Base-by-base conservation (phyloP, 345 rosid genomes). In the Tarenaya hassleriana region DNA sequence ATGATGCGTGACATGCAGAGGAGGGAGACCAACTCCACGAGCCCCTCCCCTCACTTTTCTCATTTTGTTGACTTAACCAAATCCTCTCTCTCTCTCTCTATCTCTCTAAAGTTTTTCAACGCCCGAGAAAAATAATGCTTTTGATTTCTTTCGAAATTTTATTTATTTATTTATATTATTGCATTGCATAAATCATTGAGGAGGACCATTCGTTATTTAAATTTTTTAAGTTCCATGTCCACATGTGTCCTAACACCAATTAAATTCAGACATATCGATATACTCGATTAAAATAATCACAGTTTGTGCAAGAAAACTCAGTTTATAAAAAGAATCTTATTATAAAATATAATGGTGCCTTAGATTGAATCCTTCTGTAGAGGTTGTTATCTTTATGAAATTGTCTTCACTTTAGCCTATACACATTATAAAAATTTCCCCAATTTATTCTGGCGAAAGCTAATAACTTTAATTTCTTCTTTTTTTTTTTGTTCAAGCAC, bases 1-100 rank as follows among this genome's bases (percentile, higher is more conserved):
- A 62, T 46, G 55, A 62, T 46, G 47, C 29, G 7, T 46, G 18
- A 46, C 49, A 46, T 54, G 67, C 55, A 47, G n/a, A n/a, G n/a
- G n/a, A 54, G 27, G 39, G 48, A 62, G 21, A 5, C 61, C 67
- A 62, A 62, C 61, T 62, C 61, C 67, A 62, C 50, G 50, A 62
- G 55, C 27, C 29, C 11, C 11, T n/a, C 33, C 41, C 47, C 45
- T 52, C 46, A 41, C 58, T 18, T 43, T 21, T 21, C 1, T 10
- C 10, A 33, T 33, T 37, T 8, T 48, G 20, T 56, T 49, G 68
- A 49, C 62, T 63, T 49, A 41, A 64, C 69, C 62, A 64, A 64
- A 50, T 56, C 62, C 69, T 55, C 62, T 63, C 46, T 29, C 16
- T 27, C 33, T 62, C 53, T 24, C 48, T 47, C 55, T 39, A 43